These are phyloP conservation scores for Dryas alaskensis DNA, from an alignment of 306 rosid species.

Conservation along the genomic window DNA sequence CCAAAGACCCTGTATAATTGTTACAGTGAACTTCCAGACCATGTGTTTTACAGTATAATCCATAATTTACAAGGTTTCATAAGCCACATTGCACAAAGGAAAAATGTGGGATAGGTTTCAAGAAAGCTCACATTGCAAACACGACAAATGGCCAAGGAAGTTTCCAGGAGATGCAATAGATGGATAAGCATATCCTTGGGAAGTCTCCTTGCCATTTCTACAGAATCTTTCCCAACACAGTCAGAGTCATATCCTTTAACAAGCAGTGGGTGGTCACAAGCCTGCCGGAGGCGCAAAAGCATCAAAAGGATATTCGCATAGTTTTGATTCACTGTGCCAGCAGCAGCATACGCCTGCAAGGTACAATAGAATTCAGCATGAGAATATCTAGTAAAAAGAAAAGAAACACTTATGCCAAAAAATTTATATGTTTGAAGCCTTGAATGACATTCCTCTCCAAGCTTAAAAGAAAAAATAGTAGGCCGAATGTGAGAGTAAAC, in stretches of 20 bases:
- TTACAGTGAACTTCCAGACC: too few relatives aligned
- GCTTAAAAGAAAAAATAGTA: too few relatives aligned
- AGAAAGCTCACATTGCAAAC: constrained; percentile 74
- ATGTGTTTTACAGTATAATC: too few relatives aligned
- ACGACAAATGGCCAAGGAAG: constrained; percentile 60
- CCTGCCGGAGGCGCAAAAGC: constrained; percentile 98
- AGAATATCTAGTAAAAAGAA: not conserved
- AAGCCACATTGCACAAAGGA: constrained; percentile 12
- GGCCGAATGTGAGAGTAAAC: too few relatives aligned
- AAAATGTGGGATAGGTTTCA: not conserved
- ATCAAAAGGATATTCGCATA: constrained; percentile 94
- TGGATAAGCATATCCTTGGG: constrained; percentile 64
- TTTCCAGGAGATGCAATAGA: constrained; percentile 64
- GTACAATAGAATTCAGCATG: constrained; percentile 25
- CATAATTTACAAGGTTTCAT: not conserved
- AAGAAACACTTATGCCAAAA: too few relatives aligned
- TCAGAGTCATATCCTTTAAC: constrained; percentile 71
- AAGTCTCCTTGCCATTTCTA: constrained; percentile 67
- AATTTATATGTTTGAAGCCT: too few relatives aligned
- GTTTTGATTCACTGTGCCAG: constrained; percentile 96
- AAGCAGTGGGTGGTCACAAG: constrained; percentile 94
- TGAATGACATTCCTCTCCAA: too few relatives aligned
- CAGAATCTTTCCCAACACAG: constrained; percentile 63
- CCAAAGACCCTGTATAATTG: too few relatives aligned
- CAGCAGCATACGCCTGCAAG: constrained; percentile 98